phyloP scores from a whole-genome alignment of 768 basidiomycete species.

The Russula abietina region DNA sequence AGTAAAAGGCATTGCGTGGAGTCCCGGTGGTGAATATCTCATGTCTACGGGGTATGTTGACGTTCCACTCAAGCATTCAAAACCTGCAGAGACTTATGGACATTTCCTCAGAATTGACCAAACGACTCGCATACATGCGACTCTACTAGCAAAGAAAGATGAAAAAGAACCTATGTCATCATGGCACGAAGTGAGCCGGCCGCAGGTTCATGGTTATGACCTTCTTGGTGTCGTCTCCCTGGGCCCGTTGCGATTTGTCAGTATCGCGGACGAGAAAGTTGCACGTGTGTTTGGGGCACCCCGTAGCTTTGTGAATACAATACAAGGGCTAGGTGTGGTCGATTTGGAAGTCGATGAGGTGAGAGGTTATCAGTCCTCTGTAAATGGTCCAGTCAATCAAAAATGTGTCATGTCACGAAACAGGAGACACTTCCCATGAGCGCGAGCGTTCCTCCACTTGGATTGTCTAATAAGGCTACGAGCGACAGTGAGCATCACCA shows the following conservation, averaged over 20 bases:
- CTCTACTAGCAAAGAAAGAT: slow-evolving; percentile 32
- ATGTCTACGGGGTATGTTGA: slow-evolving; percentile 70
- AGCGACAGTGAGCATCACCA: slow-evolving; percentile 46
- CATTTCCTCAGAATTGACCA: slow-evolving; percentile 66
- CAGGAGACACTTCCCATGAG: slow-evolving; percentile 62
- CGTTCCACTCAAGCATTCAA: not conserved
- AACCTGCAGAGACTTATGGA: not conserved
- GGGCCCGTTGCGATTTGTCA: slow-evolving; percentile 70
- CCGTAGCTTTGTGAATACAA: slow-evolving; percentile 60
- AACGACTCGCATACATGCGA: slow-evolving; percentile 84
- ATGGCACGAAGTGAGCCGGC: slow-evolving; percentile 88
- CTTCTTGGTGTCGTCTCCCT: slow-evolving; percentile 75
- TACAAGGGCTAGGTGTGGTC: slow-evolving; percentile 47
- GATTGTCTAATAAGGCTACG: slow-evolving; percentile 91
- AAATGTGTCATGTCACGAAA: not conserved
- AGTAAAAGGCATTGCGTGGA: slow-evolving; percentile 82
- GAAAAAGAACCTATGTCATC: slow-evolving; percentile 25
- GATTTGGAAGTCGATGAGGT: slow-evolving; percentile 49
- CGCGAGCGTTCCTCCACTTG: slow-evolving; percentile 89
- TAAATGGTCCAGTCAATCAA: not conserved
- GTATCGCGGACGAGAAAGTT: slow-evolving; percentile 95
- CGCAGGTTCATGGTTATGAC: slow-evolving; percentile 97
- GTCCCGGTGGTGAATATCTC: slow-evolving; percentile 77
- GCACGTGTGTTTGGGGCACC: slow-evolving; percentile 91
- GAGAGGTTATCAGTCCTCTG: slow-evolving; percentile 19